Evolutionary conservation across 257 asterid species (phyloP), one percentile per base, ranked within the genome.

Genomic region (Fraxinus excelsior): DNA sequence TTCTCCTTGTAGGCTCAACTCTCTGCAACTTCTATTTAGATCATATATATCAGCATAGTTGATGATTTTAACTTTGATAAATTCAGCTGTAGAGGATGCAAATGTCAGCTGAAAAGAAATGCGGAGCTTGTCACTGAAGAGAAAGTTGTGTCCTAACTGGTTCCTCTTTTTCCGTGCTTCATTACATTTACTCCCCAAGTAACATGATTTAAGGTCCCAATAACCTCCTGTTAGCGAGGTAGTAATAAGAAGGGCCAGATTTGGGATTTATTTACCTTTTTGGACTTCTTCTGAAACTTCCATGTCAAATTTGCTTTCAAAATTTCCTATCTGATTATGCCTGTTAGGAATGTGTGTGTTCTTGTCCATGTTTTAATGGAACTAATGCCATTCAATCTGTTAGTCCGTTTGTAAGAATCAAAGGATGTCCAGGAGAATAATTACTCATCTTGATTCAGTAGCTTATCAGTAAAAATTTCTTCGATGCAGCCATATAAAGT

Each of bases 401-500:
- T 46, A 46, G 42, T 65, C 10, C 3, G 26, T 66, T 77, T 7
- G 23, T 53, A 67, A 40, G 44, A 44, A 11, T 70, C 67, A 32
- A 42, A 42, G 44, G 38, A 32, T 49, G 37, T 70, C 28, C 42
- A 3, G 6, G 21, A 35, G 65, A 56, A 56, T 56, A n/a, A 1
- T 56, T n/a, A n/a, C 2, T 21, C 1, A n/a, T n/a, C 29, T n/a
- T n/a, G 66, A 58, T 58, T 58, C 29, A 58, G 28, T 21, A 58
- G 14, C 66, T 72, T 13, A 75, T 56, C 10, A 19, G 40, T 44
- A 42, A 23, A 62, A 58, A 23, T 16, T 71, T 34, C 66, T 42
- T 75, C 56, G 23, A 51, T 67, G 82, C 91, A 95, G 99, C 74
- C 73, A 9, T 93, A 91, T 75, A 91, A 93, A 83, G 78, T 76